Conservation (phyloP, 2,329 filamentous ascomycete genomes). For the Chaetomiaceae sp. region DNA sequence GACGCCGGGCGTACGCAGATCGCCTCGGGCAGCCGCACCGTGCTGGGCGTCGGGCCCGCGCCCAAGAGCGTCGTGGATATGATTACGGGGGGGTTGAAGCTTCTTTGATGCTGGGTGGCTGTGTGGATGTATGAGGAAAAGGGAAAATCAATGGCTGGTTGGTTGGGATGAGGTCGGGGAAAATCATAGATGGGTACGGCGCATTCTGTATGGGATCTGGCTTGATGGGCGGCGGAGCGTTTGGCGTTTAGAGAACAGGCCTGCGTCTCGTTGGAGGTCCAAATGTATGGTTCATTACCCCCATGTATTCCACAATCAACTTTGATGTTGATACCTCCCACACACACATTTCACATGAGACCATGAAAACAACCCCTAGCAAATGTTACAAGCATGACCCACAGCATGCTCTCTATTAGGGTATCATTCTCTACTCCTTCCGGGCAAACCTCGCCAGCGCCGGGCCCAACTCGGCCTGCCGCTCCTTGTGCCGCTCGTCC, state of each 20-base stretch:
- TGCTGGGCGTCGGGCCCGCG: constrained; percentile 76
- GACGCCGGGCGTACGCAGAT: constrained; percentile 98
- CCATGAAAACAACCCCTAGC: no score
- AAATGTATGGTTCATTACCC: no score
- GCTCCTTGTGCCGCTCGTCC: constrained; percentile 57
- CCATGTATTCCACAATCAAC: no score
- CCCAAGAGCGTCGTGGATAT: constrained; percentile 83
- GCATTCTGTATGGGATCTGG: background rate
- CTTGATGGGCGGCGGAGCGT: background rate
- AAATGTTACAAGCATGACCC: background rate
- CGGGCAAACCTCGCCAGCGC: constrained; percentile 80
- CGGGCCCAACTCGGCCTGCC: constrained; percentile 72
- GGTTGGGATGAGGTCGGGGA: background rate
- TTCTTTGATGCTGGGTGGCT: constrained; percentile 53
- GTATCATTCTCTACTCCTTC: constrained; percentile 49
- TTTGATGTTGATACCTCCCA: no score
- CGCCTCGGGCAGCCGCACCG: constrained; percentile 84
- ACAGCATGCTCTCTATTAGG: constrained; percentile 13
- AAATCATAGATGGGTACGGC: background rate
- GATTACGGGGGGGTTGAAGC: constrained; percentile 78
- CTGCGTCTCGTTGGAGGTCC: no score
- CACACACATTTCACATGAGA: no score
- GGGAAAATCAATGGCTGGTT: no score
- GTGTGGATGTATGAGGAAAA: background rate
- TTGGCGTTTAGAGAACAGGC: background rate